A percentile compares a stretch with the other conserved stretches of the same genome.
These are phyloP conservation scores for Hemileia vastatrix DNA, from an alignment of 1,284 basidiomycete genomes.

Conservation along the genomic window DNA sequence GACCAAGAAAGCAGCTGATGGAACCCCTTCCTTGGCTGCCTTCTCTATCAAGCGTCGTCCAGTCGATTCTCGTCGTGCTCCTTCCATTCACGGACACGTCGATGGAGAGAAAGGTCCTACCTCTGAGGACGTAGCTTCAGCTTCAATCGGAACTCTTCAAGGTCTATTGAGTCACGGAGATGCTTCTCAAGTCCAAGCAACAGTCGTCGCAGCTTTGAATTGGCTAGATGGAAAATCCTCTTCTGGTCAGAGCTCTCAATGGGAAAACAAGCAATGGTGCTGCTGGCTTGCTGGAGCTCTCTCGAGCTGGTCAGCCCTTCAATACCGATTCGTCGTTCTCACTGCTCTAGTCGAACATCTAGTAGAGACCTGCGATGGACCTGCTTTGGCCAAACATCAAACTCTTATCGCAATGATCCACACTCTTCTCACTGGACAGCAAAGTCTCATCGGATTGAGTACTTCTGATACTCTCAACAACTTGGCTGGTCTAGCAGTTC, in stretches of 20 bases:
- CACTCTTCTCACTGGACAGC: slow-evolving; percentile 66
- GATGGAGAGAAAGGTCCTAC: slow-evolving; percentile 79
- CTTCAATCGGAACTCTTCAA: slow-evolving; percentile 62
- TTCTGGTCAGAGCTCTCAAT: too few species aligned
- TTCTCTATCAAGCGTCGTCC: slow-evolving; percentile 66
- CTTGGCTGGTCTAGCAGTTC: slow-evolving; percentile 58
- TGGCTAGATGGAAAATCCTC: slow-evolving; percentile 33
- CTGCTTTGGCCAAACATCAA: slow-evolving; percentile 54
- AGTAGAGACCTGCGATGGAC: slow-evolving; percentile 57
- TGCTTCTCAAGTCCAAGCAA: slow-evolving; percentile 59
- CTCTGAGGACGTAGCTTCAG: slow-evolving; percentile 60
- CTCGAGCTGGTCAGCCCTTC: slow-evolving; percentile 76
- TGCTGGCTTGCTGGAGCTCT: slow-evolving; percentile 70
- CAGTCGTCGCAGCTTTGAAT: slow-evolving; percentile 62
- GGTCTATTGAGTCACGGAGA: slow-evolving; percentile 67
- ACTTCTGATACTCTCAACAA: slow-evolving; percentile 69
- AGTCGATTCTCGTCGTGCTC: slow-evolving; percentile 64
- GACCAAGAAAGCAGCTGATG: slow-evolving; percentile 57
- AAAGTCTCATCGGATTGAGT: slow-evolving; percentile 76
- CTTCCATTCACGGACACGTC: slow-evolving; percentile 73
- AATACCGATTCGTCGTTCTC: slow-evolving; percentile 83
- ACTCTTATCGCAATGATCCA: slow-evolving; percentile 71
- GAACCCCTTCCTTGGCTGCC: slow-evolving; percentile 54
- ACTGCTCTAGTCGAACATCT: slow-evolving; percentile 73
- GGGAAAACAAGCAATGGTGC: slow-evolving; percentile 65